phyloP scores from a whole-genome alignment of 2,329 filamentous ascomycete species.

The Arachnomyces sp. region DNA sequence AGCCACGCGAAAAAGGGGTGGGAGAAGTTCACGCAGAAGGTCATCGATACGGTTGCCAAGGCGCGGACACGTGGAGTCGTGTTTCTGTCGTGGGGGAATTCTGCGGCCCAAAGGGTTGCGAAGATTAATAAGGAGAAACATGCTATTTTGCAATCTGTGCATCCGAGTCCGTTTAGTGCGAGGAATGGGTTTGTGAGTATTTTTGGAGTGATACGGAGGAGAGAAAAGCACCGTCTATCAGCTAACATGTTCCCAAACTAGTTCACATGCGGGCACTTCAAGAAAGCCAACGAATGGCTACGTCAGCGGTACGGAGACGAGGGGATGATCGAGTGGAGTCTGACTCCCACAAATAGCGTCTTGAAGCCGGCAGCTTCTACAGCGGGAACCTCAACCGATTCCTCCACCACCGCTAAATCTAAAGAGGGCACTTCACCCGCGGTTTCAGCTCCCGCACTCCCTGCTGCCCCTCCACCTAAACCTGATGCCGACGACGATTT shows the following conservation, averaged over 20 bases:
- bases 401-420: constrained; percentile 1
- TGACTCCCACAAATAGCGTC: constrained; percentile 29
- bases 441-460: constrained; percentile 5
- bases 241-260: constrained; percentile 15
- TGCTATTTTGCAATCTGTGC: constrained; percentile 74
- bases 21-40: constrained; percentile 86
- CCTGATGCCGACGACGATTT: constrained; percentile 25
- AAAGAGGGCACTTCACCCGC: constrained; percentile 5
- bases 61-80: constrained; percentile 75
- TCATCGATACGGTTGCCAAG: constrained; percentile 78
- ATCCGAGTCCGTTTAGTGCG: constrained; percentile 90
- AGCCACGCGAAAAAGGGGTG: constrained; percentile 80
- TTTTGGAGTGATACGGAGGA: no score
- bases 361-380: constrained; percentile 13
- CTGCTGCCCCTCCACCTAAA: constrained; percentile 6
- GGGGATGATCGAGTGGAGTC: constrained; percentile 76
- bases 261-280: constrained; percentile 39
- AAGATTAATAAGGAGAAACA: constrained; percentile 67
- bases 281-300: constrained; percentile 58
- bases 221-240: background rate
- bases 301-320: constrained; percentile 67
- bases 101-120: constrained; percentile 69
- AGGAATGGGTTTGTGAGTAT: constrained; percentile 61
- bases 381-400: constrained; percentile 5
- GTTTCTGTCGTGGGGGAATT: constrained; percentile 87